Evolutionary conservation across 306 rosid species (phyloP).

Genomic region (Rosa multiflora): DNA sequence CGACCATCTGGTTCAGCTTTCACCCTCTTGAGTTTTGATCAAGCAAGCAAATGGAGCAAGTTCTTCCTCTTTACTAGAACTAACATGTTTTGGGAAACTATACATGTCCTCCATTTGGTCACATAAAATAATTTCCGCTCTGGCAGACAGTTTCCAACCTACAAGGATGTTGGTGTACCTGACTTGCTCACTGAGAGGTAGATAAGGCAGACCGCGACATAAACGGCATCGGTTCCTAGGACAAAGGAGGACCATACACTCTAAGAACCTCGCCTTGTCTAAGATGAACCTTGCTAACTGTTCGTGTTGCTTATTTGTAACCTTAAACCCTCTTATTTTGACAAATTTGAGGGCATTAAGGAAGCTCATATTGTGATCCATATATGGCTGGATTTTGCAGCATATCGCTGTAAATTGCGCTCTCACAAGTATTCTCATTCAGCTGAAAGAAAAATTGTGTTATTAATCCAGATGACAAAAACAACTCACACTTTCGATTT

Average conservation of each 20-base stretch:
- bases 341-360: slow-evolving; percentile 24
- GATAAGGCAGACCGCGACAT: not conserved
- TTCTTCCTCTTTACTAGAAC: not conserved
- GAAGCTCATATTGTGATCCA: not conserved
- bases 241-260: slow-evolving; percentile 21
- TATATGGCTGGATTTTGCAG: slow-evolving; percentile 28
- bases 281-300: slow-evolving; percentile 26
- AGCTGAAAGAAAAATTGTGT: slow-evolving; percentile 24
- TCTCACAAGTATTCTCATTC: slow-evolving; percentile 8
- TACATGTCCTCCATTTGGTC: not conserved
- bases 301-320: slow-evolving; percentile 12
- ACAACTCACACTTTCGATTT: too few relatives aligned
- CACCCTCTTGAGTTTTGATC: too few relatives aligned
- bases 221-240: not conserved
- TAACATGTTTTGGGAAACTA: not conserved
- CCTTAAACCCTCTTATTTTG: slow-evolving; percentile 37
- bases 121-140: not conserved
- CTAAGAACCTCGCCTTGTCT: slow-evolving; percentile 22
- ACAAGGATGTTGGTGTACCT: not conserved
- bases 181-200: too few relatives aligned
- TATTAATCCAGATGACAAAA: too few relatives aligned
- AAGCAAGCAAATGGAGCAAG: not conserved
- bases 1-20: too few relatives aligned
- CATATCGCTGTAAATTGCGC: slow-evolving; percentile 32
- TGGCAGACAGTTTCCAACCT: not conserved